These are phyloP conservation scores for Phytophthora megakarya DNA, from an alignment of 352 stramenopile genomes.

Conservation along the genomic window DNA sequence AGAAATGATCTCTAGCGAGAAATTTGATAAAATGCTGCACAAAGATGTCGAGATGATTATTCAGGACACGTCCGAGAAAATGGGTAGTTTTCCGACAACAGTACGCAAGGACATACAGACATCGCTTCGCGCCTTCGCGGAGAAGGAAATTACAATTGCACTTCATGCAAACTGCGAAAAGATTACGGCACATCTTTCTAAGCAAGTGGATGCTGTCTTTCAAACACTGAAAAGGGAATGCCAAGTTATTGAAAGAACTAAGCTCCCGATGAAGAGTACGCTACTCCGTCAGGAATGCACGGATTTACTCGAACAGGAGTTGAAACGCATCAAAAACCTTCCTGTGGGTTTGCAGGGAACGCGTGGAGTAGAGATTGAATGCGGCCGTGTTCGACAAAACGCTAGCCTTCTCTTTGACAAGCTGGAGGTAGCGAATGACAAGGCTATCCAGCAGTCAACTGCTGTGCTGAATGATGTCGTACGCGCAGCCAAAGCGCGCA, in stretches of 20 bases:
- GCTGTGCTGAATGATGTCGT: conserved; percentile 56
- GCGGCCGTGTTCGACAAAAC: conserved; percentile 60
- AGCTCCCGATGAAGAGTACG: conserved; percentile 62
- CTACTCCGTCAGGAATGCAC: conserved; percentile 59
- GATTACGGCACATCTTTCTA: conserved; percentile 51
- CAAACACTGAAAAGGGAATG: conserved; percentile 63
- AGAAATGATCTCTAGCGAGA: conserved; percentile 59
- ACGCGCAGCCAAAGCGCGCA: conserved; percentile 53
- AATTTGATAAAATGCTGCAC: conserved; percentile 62
- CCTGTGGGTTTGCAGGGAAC: conserved; percentile 54
- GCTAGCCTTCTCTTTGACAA: conserved; percentile 73
- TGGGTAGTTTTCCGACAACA: conserved; percentile 50
- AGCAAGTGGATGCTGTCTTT: conserved; percentile 61
- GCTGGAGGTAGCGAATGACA: conserved; percentile 74
- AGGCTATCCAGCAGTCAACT: conserved; percentile 66
- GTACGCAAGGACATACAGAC: conserved; percentile 70
- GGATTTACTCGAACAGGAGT: conserved; percentile 48
- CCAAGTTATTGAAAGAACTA: conserved; percentile 56
- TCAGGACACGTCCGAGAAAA: conserved; percentile 51
- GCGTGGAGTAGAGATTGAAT: conserved; percentile 55
- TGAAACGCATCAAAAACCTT: conserved; percentile 56
- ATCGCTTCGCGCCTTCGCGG: conserved; percentile 50
- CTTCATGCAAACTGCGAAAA: conserved; percentile 76
- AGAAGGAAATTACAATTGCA: conserved; percentile 76
- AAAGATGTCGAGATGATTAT: conserved; percentile 66